These are phyloP conservation scores for Clavispora phyllophila DNA, from an alignment of 805 yeast species.

Conservation along the genomic window DNA sequence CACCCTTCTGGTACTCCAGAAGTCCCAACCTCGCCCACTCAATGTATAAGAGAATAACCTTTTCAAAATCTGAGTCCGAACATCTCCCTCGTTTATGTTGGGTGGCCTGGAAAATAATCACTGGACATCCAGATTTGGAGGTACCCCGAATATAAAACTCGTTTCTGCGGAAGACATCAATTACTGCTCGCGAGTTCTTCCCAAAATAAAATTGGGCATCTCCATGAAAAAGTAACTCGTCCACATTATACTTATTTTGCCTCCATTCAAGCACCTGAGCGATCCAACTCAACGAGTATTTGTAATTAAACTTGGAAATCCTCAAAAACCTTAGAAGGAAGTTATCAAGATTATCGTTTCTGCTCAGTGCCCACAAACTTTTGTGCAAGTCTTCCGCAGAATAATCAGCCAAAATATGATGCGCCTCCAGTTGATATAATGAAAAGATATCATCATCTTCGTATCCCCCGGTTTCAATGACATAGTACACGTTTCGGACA, in stretches of 20 bases:
- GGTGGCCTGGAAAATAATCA: conserved; percentile 3
- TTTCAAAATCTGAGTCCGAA: conserved; percentile 5
- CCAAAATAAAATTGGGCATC: conserved; percentile 6
- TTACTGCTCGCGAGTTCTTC: conserved; percentile 1
- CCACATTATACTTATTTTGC: conserved; percentile 3
- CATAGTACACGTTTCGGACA: conserved; percentile 3
- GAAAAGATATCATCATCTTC: conserved; percentile 5
- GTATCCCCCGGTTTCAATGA: conserved; percentile 6
- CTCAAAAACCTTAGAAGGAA: conserved; percentile 7
- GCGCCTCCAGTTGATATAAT: conserved; percentile 2
- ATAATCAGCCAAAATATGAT: conserved; percentile 3
- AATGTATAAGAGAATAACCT: conserved; percentile 2
- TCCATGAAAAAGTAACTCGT: conserved; percentile 6
- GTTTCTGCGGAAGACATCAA: conserved; percentile 5
- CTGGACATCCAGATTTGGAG: conserved; percentile 5
- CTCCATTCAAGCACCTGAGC: conserved; percentile 8
- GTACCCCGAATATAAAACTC: conserved; percentile 5
- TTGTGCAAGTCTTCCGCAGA: conserved; percentile 9
- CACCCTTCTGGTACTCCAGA: conserved; percentile 5
- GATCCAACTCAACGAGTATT: conserved; percentile 6
- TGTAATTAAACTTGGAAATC: conserved; percentile 2
- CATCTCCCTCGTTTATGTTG: conserved; percentile 7
- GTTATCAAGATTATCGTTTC: conserved; percentile 9
- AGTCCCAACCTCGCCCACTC: conserved; percentile 9
- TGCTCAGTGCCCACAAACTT: conserved; percentile 8